phyloP scores from a whole-genome alignment of 176 grass and related monocot genomes.

The Aegilops longissima region DNA sequence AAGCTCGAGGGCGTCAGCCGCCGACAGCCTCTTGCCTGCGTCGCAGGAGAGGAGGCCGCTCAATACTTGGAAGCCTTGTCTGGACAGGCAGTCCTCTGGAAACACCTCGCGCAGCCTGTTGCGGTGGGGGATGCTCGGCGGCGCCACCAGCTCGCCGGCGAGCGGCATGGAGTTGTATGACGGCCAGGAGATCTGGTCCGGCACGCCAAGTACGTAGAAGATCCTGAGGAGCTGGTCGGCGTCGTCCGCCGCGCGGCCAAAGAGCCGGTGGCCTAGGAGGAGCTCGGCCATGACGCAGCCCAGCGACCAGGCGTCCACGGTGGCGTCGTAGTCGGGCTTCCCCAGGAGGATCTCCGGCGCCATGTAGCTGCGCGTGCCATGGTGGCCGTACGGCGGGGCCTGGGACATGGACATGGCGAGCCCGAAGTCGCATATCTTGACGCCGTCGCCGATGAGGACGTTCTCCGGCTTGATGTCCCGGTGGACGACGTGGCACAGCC shows the following conservation, averaged over 20 bases:
- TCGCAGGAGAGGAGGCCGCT: slow-evolving; percentile 18
- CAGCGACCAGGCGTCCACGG: background rate
- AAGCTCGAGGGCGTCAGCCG: background rate
- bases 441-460: slow-evolving; percentile 26
- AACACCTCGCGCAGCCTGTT: background rate
- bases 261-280: background rate
- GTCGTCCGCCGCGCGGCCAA: background rate
- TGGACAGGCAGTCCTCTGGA: background rate
- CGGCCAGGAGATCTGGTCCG: background rate
- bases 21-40: background rate
- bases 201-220: background rate
- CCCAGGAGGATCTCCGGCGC: slow-evolving; percentile 2
- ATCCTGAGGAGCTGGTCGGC: background rate
- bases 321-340: slow-evolving; percentile 1
- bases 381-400: background rate
- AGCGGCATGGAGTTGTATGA: background rate
- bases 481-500: slow-evolving; percentile 30
- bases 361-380: background rate
- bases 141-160: slow-evolving; percentile 3
- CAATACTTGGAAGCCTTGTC: background rate
- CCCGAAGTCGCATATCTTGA: slow-evolving; percentile 9
- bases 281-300: slow-evolving; percentile 17
- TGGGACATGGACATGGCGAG: background rate
- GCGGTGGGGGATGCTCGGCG: background rate
- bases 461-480: slow-evolving; percentile 53